phyloP scores from a whole-genome alignment of 257 asterid species.

The Nicotiana sylvestris region DNA sequence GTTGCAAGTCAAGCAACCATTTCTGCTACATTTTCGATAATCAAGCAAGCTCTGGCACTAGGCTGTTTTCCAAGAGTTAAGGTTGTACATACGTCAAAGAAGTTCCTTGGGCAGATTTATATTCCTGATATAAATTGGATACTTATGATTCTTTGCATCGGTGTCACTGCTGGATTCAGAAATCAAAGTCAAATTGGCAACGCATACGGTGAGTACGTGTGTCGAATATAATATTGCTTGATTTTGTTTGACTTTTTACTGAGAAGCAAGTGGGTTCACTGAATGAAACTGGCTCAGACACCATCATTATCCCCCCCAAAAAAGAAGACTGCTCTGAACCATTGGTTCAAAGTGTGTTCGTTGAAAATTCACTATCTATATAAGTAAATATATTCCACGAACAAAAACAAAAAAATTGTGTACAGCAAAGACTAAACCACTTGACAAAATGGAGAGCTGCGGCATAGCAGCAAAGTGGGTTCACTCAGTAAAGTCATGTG shows the following conservation, averaged over 20 bases:
- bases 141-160: conserved; percentile 91
- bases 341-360: too few relatives aligned
- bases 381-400: background rate
- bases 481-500: background rate
- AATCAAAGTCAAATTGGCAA: conserved; percentile 95
- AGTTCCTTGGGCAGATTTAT: conserved; percentile 85
- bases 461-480: background rate
- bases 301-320: too few relatives aligned
- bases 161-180: conserved; percentile 94
- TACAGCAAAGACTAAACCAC: background rate
- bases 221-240: background rate
- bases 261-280: too few relatives aligned
- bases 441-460: too few relatives aligned
- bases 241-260: background rate
- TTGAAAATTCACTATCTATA: too few relatives aligned
- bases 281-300: too few relatives aligned
- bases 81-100: conserved; percentile 91
- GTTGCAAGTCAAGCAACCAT: conserved; percentile 98
- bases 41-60: conserved; percentile 92
- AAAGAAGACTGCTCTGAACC: too few relatives aligned
- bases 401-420: too few relatives aligned
- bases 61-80: conserved; percentile 98
- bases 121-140: conserved; percentile 97
- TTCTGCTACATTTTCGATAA: conserved; percentile 88
- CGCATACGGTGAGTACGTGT: conserved; percentile 65